Conservation (phyloP, 2,329 filamentous ascomycete genomes). For the Helicocarpus griseus region DNA sequence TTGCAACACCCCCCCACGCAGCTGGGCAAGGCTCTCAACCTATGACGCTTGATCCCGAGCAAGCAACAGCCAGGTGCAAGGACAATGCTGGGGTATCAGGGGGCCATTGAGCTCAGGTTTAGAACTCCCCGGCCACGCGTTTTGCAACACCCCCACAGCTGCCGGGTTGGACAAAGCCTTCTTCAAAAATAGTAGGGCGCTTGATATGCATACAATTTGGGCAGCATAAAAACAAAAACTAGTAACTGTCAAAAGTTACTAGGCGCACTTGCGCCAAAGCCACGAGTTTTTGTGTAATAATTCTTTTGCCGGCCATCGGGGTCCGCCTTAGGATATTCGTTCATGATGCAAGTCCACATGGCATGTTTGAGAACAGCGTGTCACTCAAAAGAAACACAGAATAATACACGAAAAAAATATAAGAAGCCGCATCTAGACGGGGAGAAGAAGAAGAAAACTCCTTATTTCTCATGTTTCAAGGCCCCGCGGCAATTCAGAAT, state of each 20-base stretch:
- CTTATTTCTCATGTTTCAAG: no score
- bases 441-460: no score
- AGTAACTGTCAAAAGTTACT: neutral
- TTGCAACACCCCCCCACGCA: neutral
- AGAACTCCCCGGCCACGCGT: neutral
- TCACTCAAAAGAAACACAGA: neutral
- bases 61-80: neutral
- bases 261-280: neutral
- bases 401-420: neutral
- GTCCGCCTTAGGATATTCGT: neutral
- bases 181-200: neutral
- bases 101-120: neutral
- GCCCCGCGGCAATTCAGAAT: no score
- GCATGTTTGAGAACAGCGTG: neutral
- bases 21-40: neutral
- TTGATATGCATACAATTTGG: neutral
- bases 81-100: neutral
- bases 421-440: no score
- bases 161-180: neutral
- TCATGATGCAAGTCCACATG: neutral
- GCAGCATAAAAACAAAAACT: neutral
- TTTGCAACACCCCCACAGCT: neutral
- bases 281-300: neutral
- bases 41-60: neutral
- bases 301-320: neutral